Percentiles rank a stretch among this genome's conserved stretches.
These are phyloP conservation scores for Stenocarpella maydis DNA, from an alignment of 2,329 filamentous ascomycete species.

Conservation along the genomic window DNA sequence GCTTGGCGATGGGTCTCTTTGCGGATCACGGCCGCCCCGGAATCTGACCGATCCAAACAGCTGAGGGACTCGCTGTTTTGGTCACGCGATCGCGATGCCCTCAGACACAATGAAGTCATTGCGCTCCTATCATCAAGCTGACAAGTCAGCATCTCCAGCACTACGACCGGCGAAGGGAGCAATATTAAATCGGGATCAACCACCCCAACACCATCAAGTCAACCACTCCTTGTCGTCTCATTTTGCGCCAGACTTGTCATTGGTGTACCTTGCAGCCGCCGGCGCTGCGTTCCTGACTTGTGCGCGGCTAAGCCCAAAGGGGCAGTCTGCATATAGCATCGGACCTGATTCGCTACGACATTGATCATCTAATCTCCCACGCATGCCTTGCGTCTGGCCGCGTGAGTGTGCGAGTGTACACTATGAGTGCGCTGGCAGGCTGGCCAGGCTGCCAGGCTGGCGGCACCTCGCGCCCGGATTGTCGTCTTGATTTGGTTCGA, in stretches of 20 bases:
- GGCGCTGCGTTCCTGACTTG: conserved; percentile 32
- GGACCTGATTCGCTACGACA: conserved; percentile 30
- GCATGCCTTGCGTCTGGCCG: conserved; percentile 26
- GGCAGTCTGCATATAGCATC: conserved; percentile 3
- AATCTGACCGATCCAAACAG: conserved; percentile 19
- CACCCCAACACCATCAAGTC: not conserved
- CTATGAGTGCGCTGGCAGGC: conserved; percentile 2
- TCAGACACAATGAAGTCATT: conserved; percentile 30
- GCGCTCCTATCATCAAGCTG: not conserved
- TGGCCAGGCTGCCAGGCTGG: too few species aligned
- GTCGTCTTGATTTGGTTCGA: conserved; percentile 31
- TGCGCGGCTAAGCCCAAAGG: conserved; percentile 17
- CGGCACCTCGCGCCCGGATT: conserved; percentile 25
- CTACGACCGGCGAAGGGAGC: conserved; percentile 2
- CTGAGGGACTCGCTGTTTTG: not conserved
- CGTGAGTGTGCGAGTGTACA: not conserved
- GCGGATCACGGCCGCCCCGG: conserved; percentile 18
- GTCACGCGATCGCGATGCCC: conserved; percentile 11
- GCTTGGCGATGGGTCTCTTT: conserved; percentile 27
- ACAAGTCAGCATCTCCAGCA: not conserved
- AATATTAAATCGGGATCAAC: conserved; percentile 19
- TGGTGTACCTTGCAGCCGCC: conserved; percentile 36
- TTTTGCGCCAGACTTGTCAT: conserved; percentile 34
- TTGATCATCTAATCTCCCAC: conserved; percentile 35
- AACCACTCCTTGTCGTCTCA: conserved; percentile 27